These are phyloP conservation scores for Trapa incisa DNA, from an alignment of 345 rosid species.

Conservation along the genomic window DNA sequence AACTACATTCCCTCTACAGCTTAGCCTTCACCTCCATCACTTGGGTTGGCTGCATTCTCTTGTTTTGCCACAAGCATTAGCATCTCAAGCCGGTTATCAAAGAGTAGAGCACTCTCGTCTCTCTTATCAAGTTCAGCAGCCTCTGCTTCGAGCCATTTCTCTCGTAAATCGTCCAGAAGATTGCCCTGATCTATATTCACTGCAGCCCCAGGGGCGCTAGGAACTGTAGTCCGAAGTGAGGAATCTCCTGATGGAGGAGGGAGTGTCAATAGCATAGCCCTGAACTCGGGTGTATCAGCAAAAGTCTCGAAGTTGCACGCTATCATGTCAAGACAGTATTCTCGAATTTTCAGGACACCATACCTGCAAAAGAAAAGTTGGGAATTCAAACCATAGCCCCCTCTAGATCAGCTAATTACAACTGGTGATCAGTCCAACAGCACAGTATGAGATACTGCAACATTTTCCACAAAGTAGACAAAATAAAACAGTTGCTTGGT, in stretches of 20 bases:
- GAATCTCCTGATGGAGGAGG: slow-evolving; percentile 97
- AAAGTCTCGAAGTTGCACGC: slow-evolving; percentile 90
- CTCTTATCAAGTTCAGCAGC: slow-evolving; percentile 93
- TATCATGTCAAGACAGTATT: slow-evolving; percentile 67
- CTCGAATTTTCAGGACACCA: slow-evolving; percentile 80
- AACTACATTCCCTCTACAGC: background rate
- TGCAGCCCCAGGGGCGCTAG: slow-evolving; percentile 83
- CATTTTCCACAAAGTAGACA: too few species aligned
- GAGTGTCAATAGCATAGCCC: slow-evolving; percentile 78
- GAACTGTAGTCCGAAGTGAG: slow-evolving; percentile 70
- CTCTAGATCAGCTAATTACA: background rate
- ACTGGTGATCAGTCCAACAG: too few species aligned
- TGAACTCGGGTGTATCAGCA: slow-evolving; percentile 63
- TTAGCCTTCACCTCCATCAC: slow-evolving; percentile 14
- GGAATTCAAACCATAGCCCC: background rate
- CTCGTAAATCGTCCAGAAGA: slow-evolving; percentile 82
- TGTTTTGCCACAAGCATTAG: slow-evolving; percentile 66
- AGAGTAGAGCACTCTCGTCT: slow-evolving; percentile 81
- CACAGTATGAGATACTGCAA: too few species aligned
- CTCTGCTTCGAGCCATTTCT: slow-evolving; percentile 97
- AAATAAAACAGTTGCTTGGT: too few species aligned
- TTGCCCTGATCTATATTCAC: slow-evolving; percentile 61
- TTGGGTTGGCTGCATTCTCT: slow-evolving; percentile 31
- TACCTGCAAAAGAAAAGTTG: slow-evolving; percentile 39
- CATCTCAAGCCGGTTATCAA: slow-evolving; percentile 79